Evolutionary conservation across 306 rosid genomes (phyloP), one percentile per base, ranked within the genome.

Genomic region (Glycine latifolia): DNA sequence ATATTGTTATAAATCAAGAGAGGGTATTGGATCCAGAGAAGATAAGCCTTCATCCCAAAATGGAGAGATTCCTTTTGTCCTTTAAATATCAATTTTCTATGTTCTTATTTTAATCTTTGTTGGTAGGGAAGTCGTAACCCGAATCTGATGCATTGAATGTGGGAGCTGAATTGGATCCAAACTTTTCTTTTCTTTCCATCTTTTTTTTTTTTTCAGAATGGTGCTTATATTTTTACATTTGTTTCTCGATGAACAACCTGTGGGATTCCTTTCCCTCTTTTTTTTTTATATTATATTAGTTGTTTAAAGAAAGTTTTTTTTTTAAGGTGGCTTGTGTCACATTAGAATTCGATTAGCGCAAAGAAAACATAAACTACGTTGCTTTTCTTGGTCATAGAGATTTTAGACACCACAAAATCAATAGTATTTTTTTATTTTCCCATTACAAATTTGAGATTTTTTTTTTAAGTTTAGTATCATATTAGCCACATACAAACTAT

Each of bases 101-200:
- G 31, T 71, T 85, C 52, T 78, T 58, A 49, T 73, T 77, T 77
- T 75, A 84, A 41, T 81, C 43, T 16, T 85, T 87, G 70, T 87
- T 86, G 84, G 86, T 79, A 79, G 75, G 73, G 71, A 87, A 81
- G 89, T 86, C 87, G 16, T 85, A 76, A 70, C 84, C 84, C 78
- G 88, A 90, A 86, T 90, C 94, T 77, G 94, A 88, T 92, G 84
- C 94, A 89, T 69, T 89, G 92, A 86, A 85, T 69, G 86, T 87
- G 91, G 87, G 83, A 80, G 85, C 76, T 76, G 89, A 88, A 83
- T 60, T 76, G 82, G 75, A 76, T 84, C 71, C 86, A 77, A 75
- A 52, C 69, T 59, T 71, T 37, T 26, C 2, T 37, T 37, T 73
- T 78, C 62, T 86, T 63, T 41, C 11, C 50, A 3, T 43, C 50